phyloP scores from a whole-genome alignment of 192 early-diverging fungal species.

The Diversispora epigaea region DNA sequence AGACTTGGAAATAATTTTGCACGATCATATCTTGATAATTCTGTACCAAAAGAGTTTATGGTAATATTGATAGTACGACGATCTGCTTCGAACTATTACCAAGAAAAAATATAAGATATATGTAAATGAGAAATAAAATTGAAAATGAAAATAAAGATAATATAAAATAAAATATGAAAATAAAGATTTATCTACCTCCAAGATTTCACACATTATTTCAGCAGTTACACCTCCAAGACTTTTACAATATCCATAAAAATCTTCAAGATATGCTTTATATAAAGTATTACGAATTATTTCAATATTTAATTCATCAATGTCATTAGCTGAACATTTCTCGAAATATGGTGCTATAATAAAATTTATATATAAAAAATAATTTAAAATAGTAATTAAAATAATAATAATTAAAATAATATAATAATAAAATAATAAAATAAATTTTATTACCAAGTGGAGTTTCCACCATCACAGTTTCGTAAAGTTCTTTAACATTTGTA shows the following conservation, averaged over 20 bases:
- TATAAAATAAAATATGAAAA: constrained; percentile 5
- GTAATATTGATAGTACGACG: constrained; percentile 98
- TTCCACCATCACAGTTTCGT: constrained; percentile 94
- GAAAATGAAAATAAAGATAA: neutral
- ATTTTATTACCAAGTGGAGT: constrained; percentile 79
- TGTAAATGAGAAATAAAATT: too few relatives aligned
- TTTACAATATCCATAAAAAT: constrained; percentile 91
- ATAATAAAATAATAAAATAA: neutral
- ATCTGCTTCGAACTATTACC: constrained; percentile 90
- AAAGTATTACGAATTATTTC: constrained; percentile 99
- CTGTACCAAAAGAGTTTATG: constrained; percentile 98
- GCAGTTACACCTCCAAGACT: constrained; percentile 78
- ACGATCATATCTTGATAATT: constrained; percentile 95
- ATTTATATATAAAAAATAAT: too few relatives aligned
- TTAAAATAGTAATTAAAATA: neutral
- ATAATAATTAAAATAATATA: neutral
- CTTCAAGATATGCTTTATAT: constrained; percentile 98
- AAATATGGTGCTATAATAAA: constrained; percentile 84
- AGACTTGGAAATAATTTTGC: constrained; percentile 89
- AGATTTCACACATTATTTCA: constrained; percentile 90
- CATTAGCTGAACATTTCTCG: constrained; percentile 93
- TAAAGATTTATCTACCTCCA: constrained; percentile 58
- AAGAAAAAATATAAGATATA: neutral
- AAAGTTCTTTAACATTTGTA: constrained; percentile 92
- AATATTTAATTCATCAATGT: constrained; percentile 99